phyloP scores from a whole-genome alignment of 257 asterid genomes.

The Solanum habrochaites region DNA sequence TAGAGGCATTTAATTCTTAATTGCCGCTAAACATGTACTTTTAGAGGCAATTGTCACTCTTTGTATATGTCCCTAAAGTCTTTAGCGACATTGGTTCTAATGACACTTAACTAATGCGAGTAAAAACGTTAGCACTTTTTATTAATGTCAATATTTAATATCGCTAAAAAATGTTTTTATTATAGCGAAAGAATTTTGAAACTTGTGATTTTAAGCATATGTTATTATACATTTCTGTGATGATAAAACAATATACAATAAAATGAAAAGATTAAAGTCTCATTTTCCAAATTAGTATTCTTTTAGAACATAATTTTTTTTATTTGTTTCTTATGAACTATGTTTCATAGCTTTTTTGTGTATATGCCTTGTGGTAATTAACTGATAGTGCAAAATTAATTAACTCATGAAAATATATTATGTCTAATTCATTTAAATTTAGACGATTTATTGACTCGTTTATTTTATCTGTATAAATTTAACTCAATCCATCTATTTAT shows the following conservation, averaged over 20 bases:
- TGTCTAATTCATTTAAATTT: background rate
- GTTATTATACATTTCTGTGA: background rate
- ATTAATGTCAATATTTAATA: no score
- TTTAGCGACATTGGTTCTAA: no score
- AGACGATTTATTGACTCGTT: fast-evolving
- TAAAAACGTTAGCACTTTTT: no score
- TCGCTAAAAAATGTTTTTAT: no score
- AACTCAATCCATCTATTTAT: background rate
- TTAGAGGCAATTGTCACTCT: no score
- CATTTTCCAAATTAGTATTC: background rate
- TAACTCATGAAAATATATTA: background rate
- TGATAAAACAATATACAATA: background rate
- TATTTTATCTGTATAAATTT: background rate
- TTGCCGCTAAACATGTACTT: no score
- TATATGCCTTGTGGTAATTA: background rate
- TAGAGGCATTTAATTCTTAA: no score
- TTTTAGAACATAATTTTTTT: background rate
- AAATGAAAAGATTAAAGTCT: background rate
- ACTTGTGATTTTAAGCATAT: background rate
- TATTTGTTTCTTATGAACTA: background rate
- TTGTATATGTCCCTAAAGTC: no score
- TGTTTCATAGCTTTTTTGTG: background rate
- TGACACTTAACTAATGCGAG: no score
- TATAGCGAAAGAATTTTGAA: background rate
- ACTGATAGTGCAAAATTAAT: background rate